Evolutionary conservation across 2,329 filamentous ascomycete genomes (phyloP).

Genomic region (Colletotrichum coccodes): DNA sequence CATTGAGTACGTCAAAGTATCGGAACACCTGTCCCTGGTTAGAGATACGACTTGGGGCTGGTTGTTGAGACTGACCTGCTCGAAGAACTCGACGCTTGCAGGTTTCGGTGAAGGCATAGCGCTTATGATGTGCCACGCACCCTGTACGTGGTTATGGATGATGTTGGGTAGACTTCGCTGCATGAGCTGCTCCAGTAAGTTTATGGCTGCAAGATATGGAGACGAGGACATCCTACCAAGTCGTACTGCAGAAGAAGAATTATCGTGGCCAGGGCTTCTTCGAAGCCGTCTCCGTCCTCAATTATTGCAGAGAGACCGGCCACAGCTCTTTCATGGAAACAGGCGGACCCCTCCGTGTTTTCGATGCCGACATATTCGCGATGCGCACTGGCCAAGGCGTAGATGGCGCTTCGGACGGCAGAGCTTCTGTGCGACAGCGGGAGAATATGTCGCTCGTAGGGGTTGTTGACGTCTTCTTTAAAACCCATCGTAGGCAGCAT

Average conservation of each 20-base stretch:
- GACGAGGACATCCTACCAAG: not conserved
- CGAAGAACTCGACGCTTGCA: slow-evolving; percentile 25
- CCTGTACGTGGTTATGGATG: slow-evolving; percentile 21
- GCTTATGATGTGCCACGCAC: slow-evolving; percentile 25
- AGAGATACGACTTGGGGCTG: not conserved
- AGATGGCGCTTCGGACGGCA: slow-evolving; percentile 29
- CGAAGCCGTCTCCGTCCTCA: slow-evolving; percentile 27
- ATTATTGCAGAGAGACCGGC: slow-evolving; percentile 16
- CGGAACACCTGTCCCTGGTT: slow-evolving; percentile 21
- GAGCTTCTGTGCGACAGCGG: slow-evolving; percentile 25
- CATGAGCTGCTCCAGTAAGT: slow-evolving; percentile 19
- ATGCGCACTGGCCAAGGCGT: slow-evolving; percentile 29
- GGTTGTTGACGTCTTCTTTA: slow-evolving; percentile 6
- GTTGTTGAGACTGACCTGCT: slow-evolving; percentile 3
- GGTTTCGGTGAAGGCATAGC: slow-evolving; percentile 9
- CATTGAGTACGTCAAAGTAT: slow-evolving; percentile 32
- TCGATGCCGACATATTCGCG: slow-evolving; percentile 21
- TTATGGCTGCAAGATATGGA: no score
- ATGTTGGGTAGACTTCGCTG: slow-evolving; percentile 20
- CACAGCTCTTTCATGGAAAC: slow-evolving; percentile 27
- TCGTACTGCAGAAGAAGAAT: slow-evolving; percentile 31
- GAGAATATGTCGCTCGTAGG: slow-evolving; percentile 19
- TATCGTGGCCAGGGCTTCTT: slow-evolving; percentile 28
- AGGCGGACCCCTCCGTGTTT: slow-evolving; percentile 22
- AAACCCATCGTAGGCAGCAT: slow-evolving; percentile 26